Evolutionary conservation across 768 basidiomycete species (phyloP).

Genomic region (Rossbeevera mucosa): DNA sequence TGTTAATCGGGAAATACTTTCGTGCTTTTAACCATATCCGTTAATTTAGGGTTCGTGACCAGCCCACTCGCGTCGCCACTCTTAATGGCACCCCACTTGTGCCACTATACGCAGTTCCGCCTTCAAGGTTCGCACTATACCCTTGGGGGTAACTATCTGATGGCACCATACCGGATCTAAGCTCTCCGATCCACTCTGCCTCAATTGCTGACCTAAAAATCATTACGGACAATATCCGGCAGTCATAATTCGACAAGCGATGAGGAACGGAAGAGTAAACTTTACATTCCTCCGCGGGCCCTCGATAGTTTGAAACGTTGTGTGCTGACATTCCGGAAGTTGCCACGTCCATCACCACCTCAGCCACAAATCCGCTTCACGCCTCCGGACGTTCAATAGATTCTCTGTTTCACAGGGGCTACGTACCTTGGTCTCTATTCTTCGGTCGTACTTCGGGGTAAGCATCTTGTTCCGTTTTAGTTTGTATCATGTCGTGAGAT

Average conservation of each 20-base stretch:
- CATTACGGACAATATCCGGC: not conserved
- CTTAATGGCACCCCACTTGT: conserved; percentile 19
- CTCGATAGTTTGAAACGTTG: conserved; percentile 20
- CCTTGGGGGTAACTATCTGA: conserved; percentile 16
- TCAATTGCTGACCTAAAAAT: not conserved
- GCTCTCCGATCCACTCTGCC: conserved; percentile 11
- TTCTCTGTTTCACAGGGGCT: not conserved
- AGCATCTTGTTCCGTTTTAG: not conserved
- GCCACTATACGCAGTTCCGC: conserved; percentile 8
- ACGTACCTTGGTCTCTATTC: conserved; percentile 1
- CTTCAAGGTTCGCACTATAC: conserved; percentile 12
- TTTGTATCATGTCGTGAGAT: not conserved
- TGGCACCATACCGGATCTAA: conserved; percentile 15
- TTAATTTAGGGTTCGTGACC: conserved; percentile 28
- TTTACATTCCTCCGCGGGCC: conserved; percentile 22
- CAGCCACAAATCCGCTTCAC: not conserved
- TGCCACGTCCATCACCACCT: conserved; percentile 1
- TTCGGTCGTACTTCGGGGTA: conserved; percentile 1
- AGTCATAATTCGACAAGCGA: conserved; percentile 6
- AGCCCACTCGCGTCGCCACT: conserved; percentile 11
- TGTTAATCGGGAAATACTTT: conserved; percentile 24
- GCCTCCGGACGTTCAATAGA: not conserved
- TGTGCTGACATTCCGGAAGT: conserved; percentile 13
- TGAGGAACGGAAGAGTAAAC: conserved; percentile 5
- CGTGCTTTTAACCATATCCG: conserved; percentile 27